phyloP scores from a whole-genome alignment of 352 stramenopile genomes.

The Peronospora destructor region DNA sequence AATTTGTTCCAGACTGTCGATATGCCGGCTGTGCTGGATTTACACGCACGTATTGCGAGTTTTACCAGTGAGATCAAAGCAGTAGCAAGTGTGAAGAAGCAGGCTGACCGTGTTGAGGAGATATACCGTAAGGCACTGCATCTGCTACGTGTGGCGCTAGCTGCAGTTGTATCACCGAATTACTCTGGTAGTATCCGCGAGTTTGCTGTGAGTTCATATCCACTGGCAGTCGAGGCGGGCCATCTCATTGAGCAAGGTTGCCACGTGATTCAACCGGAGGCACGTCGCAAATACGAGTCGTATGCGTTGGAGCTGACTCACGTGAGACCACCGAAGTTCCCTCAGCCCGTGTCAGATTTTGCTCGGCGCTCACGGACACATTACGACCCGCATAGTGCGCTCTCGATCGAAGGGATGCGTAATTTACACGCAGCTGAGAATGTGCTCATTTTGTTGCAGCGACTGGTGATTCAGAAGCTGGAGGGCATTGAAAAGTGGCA shows the following conservation, averaged over 20 bases:
- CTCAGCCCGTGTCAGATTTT: constrained; percentile 54
- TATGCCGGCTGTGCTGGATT: constrained; percentile 56
- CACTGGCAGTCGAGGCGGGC: constrained; percentile 63
- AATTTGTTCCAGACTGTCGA: constrained; percentile 53
- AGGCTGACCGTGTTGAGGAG: constrained; percentile 60
- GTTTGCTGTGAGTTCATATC: constrained; percentile 68
- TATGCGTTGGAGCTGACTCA: constrained; percentile 51
- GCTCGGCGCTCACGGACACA: constrained; percentile 41
- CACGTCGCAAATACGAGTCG: constrained; percentile 56
- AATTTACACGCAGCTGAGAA: constrained; percentile 76
- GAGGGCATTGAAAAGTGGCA: constrained; percentile 80
- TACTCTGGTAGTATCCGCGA: constrained; percentile 71
- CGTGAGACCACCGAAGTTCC: constrained; percentile 55
- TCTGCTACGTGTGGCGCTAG: constrained; percentile 60
- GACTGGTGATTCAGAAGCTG: constrained; percentile 76
- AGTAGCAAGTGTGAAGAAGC: constrained; percentile 62
- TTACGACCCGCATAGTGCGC: constrained; percentile 48
- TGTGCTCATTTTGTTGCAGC: constrained; percentile 73
- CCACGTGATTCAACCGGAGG: constrained; percentile 71
- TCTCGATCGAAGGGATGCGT: constrained; percentile 68
- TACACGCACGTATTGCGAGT: constrained; percentile 65
- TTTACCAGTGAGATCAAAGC: constrained; percentile 77
- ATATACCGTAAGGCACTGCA: constrained; percentile 75
- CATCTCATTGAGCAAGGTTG: constrained; percentile 66
- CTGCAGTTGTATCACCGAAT: constrained; percentile 57